phyloP scores from a whole-genome alignment of 1,284 basidiomycete genomes.

The Ustilago bromivora region DNA sequence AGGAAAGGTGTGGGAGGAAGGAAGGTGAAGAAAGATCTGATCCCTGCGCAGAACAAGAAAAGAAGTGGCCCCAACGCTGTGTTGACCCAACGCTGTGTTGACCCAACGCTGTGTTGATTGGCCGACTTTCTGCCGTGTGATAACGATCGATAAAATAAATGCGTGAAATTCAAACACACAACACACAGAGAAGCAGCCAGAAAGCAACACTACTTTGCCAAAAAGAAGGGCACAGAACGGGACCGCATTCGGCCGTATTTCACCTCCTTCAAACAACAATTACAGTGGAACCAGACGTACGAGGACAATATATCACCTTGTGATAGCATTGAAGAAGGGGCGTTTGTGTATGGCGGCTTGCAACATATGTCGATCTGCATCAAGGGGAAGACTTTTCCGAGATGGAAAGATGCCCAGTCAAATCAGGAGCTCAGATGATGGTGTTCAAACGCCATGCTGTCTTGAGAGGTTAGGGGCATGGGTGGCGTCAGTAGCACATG shows the following conservation, averaged over 20 bases:
- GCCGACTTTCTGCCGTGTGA: neutral
- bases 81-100: no score
- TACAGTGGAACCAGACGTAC: neutral
- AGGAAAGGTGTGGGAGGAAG: neutral
- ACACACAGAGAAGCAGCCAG: neutral
- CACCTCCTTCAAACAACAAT: neutral
- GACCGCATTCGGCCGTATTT: neutral
- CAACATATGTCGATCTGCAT: neutral
- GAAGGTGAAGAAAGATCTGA: neutral
- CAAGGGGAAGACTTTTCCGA: no score
- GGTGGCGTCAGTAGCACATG: neutral
- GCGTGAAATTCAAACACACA: neutral
- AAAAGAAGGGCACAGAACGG: neutral
- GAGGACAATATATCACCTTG: neutral
- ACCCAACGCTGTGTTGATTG: slow-evolving; percentile 7
- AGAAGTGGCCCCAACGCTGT: slow-evolving; percentile 8
- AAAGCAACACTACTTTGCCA: neutral
- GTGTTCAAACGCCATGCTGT: no score
- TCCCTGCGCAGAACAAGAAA: neutral
- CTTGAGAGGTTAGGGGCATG: neutral
- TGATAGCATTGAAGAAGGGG: neutral
- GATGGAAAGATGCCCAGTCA: no score
- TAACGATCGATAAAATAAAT: neutral
- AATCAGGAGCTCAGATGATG: no score
- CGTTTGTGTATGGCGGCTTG: neutral